A percentile compares a stretch with the other conserved stretches of the same genome.
Conservation (phyloP, 257 asterid species). For the Plantago elongata region DNA sequence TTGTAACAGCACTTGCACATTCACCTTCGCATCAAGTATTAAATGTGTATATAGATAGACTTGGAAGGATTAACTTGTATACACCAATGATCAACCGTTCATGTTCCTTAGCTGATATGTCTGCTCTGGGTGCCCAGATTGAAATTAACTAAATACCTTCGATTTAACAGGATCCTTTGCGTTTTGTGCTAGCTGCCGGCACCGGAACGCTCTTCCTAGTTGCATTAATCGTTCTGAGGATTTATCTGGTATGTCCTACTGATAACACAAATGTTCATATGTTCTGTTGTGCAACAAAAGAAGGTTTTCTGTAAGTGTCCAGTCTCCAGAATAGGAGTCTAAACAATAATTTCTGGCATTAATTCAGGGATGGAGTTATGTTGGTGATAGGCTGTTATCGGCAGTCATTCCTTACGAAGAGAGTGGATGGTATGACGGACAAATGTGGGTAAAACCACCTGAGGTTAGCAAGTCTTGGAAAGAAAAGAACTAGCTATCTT, state of each 20-base stretch:
- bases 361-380: conserved; percentile 87
- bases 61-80: too few relatives aligned
- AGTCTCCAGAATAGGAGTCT: too few relatives aligned
- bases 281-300: not conserved
- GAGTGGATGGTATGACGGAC: conserved; percentile 93
- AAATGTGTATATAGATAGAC: too few relatives aligned
- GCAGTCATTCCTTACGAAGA: conserved; percentile 91
- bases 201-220: conserved; percentile 85
- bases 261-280: not conserved
- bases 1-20: too few relatives aligned
- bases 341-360: not conserved
- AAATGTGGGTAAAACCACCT: conserved; percentile 97
- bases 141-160: conserved; percentile 1
- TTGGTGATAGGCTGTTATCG: conserved; percentile 79
- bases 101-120: not conserved
- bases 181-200: conserved; percentile 65
- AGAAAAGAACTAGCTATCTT: not conserved
- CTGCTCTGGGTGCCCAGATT: not conserved
- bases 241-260: conserved; percentile 59
- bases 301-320: too few relatives aligned
- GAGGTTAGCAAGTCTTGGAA: conserved; percentile 44
- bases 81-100: too few relatives aligned
- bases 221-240: conserved; percentile 72
- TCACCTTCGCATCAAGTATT: too few relatives aligned
- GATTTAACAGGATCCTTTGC: conserved; percentile 68